phyloP scores from a whole-genome alignment of 2,329 filamentous ascomycete genomes.

The Gnomoniopsis smithogilvyi region DNA sequence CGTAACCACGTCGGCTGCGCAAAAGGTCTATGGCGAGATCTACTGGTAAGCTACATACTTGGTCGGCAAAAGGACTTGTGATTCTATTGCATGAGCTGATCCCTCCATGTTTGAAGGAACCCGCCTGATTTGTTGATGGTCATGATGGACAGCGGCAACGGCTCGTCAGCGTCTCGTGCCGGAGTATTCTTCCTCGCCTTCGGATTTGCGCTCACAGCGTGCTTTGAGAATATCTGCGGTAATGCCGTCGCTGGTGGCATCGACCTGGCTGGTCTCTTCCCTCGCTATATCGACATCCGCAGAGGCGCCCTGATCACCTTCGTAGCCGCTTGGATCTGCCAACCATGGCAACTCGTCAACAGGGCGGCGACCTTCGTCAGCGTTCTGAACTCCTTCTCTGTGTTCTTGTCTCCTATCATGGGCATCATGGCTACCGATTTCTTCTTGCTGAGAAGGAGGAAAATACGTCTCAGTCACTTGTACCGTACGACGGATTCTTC shows the following conservation, averaged over 20 bases:
- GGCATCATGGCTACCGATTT: constrained; percentile 37
- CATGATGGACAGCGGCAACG: constrained; percentile 41
- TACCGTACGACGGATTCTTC: constrained; percentile 31
- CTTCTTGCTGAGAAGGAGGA: constrained; percentile 31
- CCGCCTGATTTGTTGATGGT: constrained; percentile 40
- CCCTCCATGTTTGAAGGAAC: constrained; percentile 22
- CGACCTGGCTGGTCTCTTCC: constrained; percentile 22
- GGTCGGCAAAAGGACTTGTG: not conserved
- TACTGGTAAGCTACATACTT: constrained; percentile 31
- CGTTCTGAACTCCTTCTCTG: constrained; percentile 36
- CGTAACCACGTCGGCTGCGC: constrained; percentile 39
- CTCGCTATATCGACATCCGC: constrained; percentile 28
- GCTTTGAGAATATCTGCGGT: constrained; percentile 35
- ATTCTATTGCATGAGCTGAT: not conserved
- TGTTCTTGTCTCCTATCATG: constrained; percentile 36
- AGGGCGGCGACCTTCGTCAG: constrained; percentile 26
- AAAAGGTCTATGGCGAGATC: constrained; percentile 41
- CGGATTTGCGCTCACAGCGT: constrained; percentile 37
- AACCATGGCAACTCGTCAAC: constrained; percentile 31
- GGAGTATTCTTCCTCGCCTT: constrained; percentile 29
- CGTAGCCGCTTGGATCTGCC: constrained; percentile 26
- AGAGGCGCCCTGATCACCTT: constrained; percentile 32
- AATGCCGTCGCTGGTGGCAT: constrained; percentile 28
- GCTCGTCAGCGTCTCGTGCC: constrained; percentile 28
- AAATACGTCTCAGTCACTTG: constrained; percentile 32